Evolutionary conservation across 2,329 filamentous ascomycete genomes (phyloP).

Genomic region (Myrmaecium sp.): DNA sequence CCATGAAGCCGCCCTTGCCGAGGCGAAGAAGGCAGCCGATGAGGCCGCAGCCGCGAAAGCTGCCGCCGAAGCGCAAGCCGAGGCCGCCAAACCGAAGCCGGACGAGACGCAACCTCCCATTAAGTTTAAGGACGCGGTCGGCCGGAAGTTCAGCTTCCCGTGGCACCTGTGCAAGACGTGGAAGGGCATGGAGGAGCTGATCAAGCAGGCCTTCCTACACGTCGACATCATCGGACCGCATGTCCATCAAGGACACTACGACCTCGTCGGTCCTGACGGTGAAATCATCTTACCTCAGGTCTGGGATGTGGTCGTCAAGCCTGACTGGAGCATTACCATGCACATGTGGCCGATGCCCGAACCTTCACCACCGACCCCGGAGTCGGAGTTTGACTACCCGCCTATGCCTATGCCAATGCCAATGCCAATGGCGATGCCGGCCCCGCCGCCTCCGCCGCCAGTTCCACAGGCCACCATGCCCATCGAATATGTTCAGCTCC

Average conservation of each 20-base stretch:
- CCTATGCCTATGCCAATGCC: too few species aligned
- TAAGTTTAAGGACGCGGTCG: conserved; percentile 81
- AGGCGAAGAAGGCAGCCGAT: conserved; percentile 31
- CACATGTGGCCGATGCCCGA: conserved; percentile 32
- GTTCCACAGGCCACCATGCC: too few species aligned
- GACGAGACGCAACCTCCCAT: conserved; percentile 55
- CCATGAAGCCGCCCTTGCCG: conserved; percentile 26
- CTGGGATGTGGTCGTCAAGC: conserved; percentile 31
- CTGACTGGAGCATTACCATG: conserved; percentile 32
- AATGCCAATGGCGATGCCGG: too few species aligned
- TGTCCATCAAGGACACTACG: conserved; percentile 29
- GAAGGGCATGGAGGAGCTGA: conserved; percentile 37
- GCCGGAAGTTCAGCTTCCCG: conserved; percentile 83
- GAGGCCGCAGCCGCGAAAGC: conserved; percentile 23
- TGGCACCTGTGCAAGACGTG: conserved; percentile 73
- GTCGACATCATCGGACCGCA: conserved; percentile 29
- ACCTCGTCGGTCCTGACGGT: conserved; percentile 29
- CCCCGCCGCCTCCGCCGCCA: too few species aligned
- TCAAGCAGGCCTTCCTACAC: conserved; percentile 32
- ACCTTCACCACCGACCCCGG: too few species aligned
- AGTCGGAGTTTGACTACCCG: too few species aligned
- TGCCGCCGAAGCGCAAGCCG: conserved; percentile 28
- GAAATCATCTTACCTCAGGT: conserved; percentile 33
- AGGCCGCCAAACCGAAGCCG: conserved; percentile 23
- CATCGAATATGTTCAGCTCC: too few species aligned